Evolutionary conservation across 73 alveolate genomes (phyloP).

Genomic region (Paramecium sexaurelia): DNA sequence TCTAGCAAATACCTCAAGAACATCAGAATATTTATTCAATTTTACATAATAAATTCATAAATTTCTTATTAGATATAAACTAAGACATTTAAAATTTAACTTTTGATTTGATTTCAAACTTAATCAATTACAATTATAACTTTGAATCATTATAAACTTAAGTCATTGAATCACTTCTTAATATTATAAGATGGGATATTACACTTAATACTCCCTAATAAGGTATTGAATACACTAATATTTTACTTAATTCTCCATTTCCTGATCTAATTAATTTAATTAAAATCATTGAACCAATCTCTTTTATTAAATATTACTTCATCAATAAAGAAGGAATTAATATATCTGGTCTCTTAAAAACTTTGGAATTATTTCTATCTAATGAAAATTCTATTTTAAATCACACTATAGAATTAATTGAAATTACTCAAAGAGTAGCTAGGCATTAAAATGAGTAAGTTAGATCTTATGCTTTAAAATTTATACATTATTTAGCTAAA

Average conservation of each 20-base stretch:
- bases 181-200: background rate
- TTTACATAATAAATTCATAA: background rate
- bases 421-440: background rate
- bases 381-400: background rate
- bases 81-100: background rate
- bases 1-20: background rate
- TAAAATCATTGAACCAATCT: background rate
- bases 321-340: background rate
- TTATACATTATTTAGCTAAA: background rate
- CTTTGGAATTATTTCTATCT: background rate
- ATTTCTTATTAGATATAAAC: background rate
- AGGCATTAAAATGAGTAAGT: constrained; percentile 19
- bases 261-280: background rate
- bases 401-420: background rate
- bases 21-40: background rate
- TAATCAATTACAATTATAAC: background rate
- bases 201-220: background rate
- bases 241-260: background rate
- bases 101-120: background rate
- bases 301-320: background rate
- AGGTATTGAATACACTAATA: background rate
- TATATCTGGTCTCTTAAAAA: background rate
- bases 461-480: background rate
- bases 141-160: background rate
- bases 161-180: background rate